phyloP scores from a whole-genome alignment of 1,139 yeast genomes.

The Candida smagusa region DNA sequence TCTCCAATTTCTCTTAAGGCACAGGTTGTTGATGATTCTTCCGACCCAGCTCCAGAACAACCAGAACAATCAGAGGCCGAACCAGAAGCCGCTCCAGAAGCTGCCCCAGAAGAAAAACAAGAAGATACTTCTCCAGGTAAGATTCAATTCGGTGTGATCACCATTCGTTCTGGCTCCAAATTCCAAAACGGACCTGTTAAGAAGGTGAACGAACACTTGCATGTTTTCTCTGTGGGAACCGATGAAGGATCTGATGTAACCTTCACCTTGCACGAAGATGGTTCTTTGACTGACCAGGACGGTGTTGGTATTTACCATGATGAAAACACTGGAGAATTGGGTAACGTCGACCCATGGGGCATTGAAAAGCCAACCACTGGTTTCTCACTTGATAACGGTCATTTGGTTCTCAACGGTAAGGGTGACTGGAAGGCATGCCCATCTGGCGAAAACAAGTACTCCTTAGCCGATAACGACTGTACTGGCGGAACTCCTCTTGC shows the following conservation, averaged over 20 bases:
- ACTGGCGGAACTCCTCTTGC: conserved; percentile 26
- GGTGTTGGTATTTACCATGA: conserved; percentile 25
- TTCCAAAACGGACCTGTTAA: conserved; percentile 22
- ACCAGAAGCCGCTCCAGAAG: background rate
- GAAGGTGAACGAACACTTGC: conserved; percentile 27
- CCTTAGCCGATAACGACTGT: conserved; percentile 26
- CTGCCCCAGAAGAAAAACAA: conserved; percentile 2
- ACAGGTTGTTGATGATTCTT: background rate
- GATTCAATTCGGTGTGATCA: conserved; percentile 16
- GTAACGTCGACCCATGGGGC: conserved; percentile 28
- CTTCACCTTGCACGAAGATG: conserved; percentile 22
- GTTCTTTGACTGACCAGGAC: conserved; percentile 27
- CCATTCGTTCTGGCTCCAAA: conserved; percentile 20
- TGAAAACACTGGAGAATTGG: conserved; percentile 27
- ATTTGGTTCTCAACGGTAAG: conserved; percentile 21
- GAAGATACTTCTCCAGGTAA: conserved; percentile 1
- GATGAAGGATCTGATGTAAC: conserved; percentile 21
- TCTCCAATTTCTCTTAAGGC: conserved; percentile 11
- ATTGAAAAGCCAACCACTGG: conserved; percentile 22
- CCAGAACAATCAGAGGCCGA: background rate
- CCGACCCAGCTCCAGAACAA: too few species aligned
- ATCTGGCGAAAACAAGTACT: conserved; percentile 21
- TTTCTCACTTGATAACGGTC: conserved; percentile 20
- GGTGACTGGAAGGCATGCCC: conserved; percentile 27
- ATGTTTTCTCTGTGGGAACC: conserved; percentile 33